Percentiles rank a stretch among this genome's conserved stretches.
Evolutionary conservation across 2,329 filamentous ascomycete species (phyloP).

Genomic region (Hymenoscyphus linearis): DNA sequence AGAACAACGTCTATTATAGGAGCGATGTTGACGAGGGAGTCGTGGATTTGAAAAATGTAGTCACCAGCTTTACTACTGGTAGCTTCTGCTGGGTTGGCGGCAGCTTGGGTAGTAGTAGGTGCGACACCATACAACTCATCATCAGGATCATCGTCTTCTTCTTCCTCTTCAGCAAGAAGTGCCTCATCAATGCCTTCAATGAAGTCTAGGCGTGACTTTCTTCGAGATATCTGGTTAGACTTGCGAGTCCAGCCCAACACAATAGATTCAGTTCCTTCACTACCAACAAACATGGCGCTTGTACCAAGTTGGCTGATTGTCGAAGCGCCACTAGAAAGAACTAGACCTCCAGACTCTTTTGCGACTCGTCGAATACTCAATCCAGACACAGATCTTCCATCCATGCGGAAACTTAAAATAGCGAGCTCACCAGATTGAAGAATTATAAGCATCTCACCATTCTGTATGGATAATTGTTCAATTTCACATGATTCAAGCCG

Average conservation of each 20-base stretch:
- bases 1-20: slow-evolving; percentile 72
- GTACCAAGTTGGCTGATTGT: slow-evolving; percentile 65
- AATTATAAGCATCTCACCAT: slow-evolving; percentile 79
- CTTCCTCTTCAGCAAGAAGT: slow-evolving; percentile 37
- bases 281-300: slow-evolving; percentile 75
- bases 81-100: slow-evolving; percentile 31
- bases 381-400: slow-evolving; percentile 86
- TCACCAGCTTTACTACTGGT: slow-evolving; percentile 51
- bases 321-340: slow-evolving; percentile 59
- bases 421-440: slow-evolving; percentile 70
- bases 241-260: slow-evolving; percentile 75
- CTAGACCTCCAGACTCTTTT: slow-evolving; percentile 54
- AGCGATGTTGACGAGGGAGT: slow-evolving; percentile 70
- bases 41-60: slow-evolving; percentile 70
- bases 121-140: slow-evolving; percentile 61
- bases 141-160: slow-evolving; percentile 40
- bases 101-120: slow-evolving; percentile 33
- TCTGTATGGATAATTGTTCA: slow-evolving; percentile 69
- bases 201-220: slow-evolving; percentile 53
- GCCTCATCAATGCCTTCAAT: slow-evolving; percentile 53
- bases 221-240: slow-evolving; percentile 54
- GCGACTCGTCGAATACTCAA: slow-evolving; percentile 66
- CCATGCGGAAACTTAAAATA: slow-evolving; percentile 75
- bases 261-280: slow-evolving; percentile 74
- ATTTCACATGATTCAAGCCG: slow-evolving; percentile 77